Conservation (phyloP, 208 protist genomes). For the Acanthamoeba lenticulata region DNA sequence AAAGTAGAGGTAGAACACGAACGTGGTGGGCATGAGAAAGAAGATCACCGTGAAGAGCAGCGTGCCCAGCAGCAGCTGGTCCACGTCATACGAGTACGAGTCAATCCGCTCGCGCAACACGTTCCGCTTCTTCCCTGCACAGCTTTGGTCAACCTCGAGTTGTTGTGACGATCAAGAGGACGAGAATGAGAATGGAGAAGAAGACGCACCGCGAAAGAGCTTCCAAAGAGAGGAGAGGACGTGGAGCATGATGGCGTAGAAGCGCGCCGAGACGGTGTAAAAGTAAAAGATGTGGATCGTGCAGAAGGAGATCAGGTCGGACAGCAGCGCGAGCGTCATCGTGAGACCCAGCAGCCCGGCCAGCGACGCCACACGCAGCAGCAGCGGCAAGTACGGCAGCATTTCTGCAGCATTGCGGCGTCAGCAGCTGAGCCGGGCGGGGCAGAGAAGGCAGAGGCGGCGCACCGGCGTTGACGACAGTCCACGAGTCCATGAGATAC, state of each 20-base stretch:
- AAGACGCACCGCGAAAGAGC: neutral
- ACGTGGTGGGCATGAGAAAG: conserved; percentile 93
- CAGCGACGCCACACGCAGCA: neutral
- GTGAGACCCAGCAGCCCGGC: conserved; percentile 21
- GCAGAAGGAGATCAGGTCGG: conserved; percentile 19
- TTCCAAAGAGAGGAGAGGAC: conserved; percentile 55
- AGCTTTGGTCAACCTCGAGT: neutral
- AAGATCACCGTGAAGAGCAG: conserved; percentile 91
- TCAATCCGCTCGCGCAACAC: conserved; percentile 93
- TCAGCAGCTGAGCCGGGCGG: neutral
- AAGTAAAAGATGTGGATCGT: conserved; percentile 50
- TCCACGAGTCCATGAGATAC: conserved; percentile 40
- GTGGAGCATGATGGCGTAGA: conserved; percentile 47
- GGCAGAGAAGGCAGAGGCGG: no score
- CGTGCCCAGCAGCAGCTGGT: conserved; percentile 93
- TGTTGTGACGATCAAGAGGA: neutral
- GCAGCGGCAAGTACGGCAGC: neutral
- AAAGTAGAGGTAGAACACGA: conserved; percentile 94
- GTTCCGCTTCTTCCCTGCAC: conserved; percentile 87
- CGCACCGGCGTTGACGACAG: neutral
- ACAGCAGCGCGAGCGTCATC: conserved; percentile 24
- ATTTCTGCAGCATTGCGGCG: neutral
- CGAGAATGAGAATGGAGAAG: neutral
- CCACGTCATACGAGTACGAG: conserved; percentile 88
- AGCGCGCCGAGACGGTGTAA: conserved; percentile 38